phyloP scores from a whole-genome alignment of 345 rosid genomes.

The Camelina sativa region DNA sequence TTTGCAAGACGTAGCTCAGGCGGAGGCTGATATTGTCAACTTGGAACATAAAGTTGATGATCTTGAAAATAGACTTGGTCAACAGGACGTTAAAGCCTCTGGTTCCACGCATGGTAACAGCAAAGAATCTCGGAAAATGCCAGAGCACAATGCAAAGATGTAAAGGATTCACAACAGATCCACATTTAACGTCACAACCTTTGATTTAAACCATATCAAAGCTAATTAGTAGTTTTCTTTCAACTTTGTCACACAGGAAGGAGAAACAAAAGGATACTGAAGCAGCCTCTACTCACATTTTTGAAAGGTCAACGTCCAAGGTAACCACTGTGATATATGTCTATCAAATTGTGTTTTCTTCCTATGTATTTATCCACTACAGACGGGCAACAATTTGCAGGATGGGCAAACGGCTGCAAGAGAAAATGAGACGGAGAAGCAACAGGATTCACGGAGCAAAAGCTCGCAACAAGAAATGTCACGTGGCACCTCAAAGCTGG shows the following conservation, averaged over 20 bases:
- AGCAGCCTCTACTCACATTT: slow-evolving; percentile 38
- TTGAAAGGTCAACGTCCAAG: slow-evolving; percentile 59
- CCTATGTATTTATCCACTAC: slow-evolving; percentile 14
- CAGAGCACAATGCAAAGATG: slow-evolving; percentile 50
- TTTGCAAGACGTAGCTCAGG: slow-evolving; percentile 63
- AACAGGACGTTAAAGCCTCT: slow-evolving; percentile 49
- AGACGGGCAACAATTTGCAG: slow-evolving; percentile 38
- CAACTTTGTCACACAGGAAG: slow-evolving; percentile 52
- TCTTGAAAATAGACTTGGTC: slow-evolving; percentile 57
- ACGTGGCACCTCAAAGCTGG: slow-evolving; percentile 47
- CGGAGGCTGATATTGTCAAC: slow-evolving; percentile 65
- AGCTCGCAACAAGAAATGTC: slow-evolving; percentile 48
- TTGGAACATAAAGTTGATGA: slow-evolving; percentile 68
- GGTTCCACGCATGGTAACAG: slow-evolving; percentile 50
- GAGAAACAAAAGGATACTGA: slow-evolving; percentile 53
- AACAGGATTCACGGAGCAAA: slow-evolving; percentile 50
- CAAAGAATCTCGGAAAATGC: slow-evolving; percentile 34
- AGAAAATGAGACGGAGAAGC: slow-evolving; percentile 48
- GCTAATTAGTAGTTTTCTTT: slow-evolving; percentile 22
- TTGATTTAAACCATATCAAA: slow-evolving; percentile 14
- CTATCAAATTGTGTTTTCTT: neutral
- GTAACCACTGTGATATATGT: slow-evolving; percentile 43
- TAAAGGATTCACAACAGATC: slow-evolving; percentile 40
- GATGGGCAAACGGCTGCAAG: slow-evolving; percentile 46
- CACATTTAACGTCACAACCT: slow-evolving; percentile 2